Percentiles rank a stretch among this genome's conserved stretches.
phyloP scores from a whole-genome alignment of 1,284 basidiomycete species.

The Fomitopsis palustris region DNA sequence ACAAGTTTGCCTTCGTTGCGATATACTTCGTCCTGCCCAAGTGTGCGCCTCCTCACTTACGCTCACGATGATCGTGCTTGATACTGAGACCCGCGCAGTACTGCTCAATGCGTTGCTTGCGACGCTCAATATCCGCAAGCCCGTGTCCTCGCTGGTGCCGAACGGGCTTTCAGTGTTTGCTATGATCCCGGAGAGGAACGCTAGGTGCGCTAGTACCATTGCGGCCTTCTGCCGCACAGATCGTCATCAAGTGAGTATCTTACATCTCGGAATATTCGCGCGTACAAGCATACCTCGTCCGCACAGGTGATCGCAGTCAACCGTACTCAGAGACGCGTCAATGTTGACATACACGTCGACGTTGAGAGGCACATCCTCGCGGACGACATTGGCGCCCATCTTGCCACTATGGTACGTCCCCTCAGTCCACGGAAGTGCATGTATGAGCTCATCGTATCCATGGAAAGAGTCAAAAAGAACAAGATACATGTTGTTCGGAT shows the following conservation, averaged over 20 bases:
- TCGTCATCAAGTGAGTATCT: too few relatives aligned
- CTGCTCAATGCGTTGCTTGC: constrained; percentile 13
- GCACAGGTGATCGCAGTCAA: too few relatives aligned
- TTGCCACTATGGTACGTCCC: too few relatives aligned
- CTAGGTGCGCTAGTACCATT: too few relatives aligned
- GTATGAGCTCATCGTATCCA: too few relatives aligned
- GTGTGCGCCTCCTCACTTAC: background rate
- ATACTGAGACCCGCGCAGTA: background rate
- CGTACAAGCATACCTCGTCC: too few relatives aligned
- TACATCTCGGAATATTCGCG: too few relatives aligned
- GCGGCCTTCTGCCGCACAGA: too few relatives aligned
- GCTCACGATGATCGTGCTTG: background rate
- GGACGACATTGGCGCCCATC: background rate
- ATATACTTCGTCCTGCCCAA: constrained; percentile 11
- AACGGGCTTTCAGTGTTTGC: background rate
- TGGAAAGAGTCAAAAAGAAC: too few relatives aligned
- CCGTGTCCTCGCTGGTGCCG: background rate
- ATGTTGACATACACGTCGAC: background rate
- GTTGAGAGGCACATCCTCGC: background rate
- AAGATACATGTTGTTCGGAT: too few relatives aligned
- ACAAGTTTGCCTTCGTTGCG: constrained; percentile 12
- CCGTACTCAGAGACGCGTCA: too few relatives aligned
- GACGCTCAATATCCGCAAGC: constrained; percentile 8
- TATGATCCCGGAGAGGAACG: background rate
- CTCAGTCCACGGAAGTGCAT: too few relatives aligned